Conservation (phyloP, 306 rosid species). For the Lathyrus tuberosus region DNA sequence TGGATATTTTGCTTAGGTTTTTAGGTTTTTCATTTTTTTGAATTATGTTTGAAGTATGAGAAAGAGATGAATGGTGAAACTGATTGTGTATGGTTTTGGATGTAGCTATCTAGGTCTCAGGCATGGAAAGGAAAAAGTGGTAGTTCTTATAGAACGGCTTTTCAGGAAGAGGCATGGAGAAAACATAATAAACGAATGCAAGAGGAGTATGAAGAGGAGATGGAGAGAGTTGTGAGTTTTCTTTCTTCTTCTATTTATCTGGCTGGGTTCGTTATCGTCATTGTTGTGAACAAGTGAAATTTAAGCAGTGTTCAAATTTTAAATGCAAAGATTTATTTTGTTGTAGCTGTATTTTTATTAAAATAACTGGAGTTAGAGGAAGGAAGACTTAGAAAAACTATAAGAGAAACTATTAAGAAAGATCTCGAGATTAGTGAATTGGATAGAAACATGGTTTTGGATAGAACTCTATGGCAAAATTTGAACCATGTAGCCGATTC, state of each 20-base stretch:
- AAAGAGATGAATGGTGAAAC: conserved; percentile 28
- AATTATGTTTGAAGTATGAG: neutral
- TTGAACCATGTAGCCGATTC: too few relatives aligned
- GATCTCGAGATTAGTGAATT: too few relatives aligned
- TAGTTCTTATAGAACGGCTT: conserved; percentile 62
- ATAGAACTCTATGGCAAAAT: too few relatives aligned
- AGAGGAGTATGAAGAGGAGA: conserved; percentile 96
- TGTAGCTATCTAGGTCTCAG: conserved; percentile 68
- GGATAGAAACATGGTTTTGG: too few relatives aligned
- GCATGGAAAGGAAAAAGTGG: conserved; percentile 61
- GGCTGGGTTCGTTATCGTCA: neutral
- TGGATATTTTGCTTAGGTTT: conserved; percentile 17
- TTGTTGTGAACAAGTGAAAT: neutral
- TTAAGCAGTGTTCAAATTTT: conserved; percentile 20
- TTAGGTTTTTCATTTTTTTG: neutral
- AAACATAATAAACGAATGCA: conserved; percentile 79
- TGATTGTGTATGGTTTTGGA: conserved; percentile 44
- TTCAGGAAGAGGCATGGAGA: conserved; percentile 93
- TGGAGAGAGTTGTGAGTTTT: conserved; percentile 90
- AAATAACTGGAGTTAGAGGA: neutral
- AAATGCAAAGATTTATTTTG: conserved; percentile 10
- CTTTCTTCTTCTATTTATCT: conserved; percentile 1
- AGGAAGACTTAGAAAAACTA: too few relatives aligned
- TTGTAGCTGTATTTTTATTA: neutral
- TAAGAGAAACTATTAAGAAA: too few relatives aligned